Evolutionary conservation across 768 basidiomycete genomes (phyloP), one percentile per base, ranked within the genome.

Genomic region (Amanita phalloides): DNA sequence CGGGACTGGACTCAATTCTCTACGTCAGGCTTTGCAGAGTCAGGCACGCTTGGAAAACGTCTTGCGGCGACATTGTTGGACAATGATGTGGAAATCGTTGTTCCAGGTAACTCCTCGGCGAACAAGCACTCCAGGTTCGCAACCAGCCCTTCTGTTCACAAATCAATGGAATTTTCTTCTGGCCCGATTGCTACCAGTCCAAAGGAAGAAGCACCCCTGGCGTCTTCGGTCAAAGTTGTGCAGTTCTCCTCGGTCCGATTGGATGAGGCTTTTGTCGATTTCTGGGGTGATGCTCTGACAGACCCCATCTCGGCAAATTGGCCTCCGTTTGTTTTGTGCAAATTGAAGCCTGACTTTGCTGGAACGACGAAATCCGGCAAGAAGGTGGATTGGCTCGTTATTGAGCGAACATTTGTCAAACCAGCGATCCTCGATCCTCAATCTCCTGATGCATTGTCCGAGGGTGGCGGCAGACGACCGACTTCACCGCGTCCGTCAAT

Each of bases 261-360:
- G 9, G 88, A 90, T 58, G 87, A 90, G 58, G 85, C 86, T 1
- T 90, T 90, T 62, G 66, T 89, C 49, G 87, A 90, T 63, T 88
- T 88, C 61, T 90, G 86, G 86, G 76, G 73, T 47, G 87, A 90
- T 59, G 76, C 85, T 1, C 61, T 89, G 30, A 67, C 82, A 13
- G 87, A 90, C 58, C 79, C 84, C 14, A 74, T 87, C 53, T 69
- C 83, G 0, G 63, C 71, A 1, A 64, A 68, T 39, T 88, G 82
- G 86, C 86, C 86, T 10, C 66, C 72, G 4, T 86, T 89, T 56
- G 75, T 84, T 37, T 62, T 90, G 11, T 85, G 83, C 63, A 82
- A 82, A 61, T 74, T 90, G 48, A 84, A 79, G 61, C 55, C 70
- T 8, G 58, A 67, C 1, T 56, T 66, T 52, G 17, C 57, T 55